A percentile compares a stretch with the other conserved stretches of the same genome.
Evolutionary conservation across 164 flowering plant genomes (phyloP).

Genomic region (Aristolochia fimbriata): DNA sequence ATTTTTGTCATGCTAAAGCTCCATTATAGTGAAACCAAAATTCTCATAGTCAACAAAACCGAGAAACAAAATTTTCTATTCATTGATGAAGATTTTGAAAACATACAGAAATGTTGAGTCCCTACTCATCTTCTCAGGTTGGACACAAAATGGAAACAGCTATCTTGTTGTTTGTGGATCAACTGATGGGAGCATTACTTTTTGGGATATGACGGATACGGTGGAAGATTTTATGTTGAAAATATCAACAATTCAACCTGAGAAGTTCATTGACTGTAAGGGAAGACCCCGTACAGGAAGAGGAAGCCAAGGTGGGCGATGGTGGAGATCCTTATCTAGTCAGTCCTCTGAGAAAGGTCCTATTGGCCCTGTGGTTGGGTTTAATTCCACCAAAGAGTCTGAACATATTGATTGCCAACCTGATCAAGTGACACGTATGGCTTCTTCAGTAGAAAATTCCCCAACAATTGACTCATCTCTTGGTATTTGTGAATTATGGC

Average conservation of each 20-base stretch:
- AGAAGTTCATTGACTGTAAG: conserved; percentile 48
- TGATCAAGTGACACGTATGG: not conserved
- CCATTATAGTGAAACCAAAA: not conserved
- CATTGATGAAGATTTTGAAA: too few relatives aligned
- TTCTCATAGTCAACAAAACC: too few relatives aligned
- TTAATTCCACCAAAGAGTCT: conserved; percentile 11
- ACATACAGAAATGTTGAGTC: not conserved
- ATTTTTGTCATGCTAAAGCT: not conserved
- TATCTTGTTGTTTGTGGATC: conserved; percentile 77
- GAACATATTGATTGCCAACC: conserved; percentile 12
- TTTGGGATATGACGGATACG: conserved; percentile 81
- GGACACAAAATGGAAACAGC: conserved; percentile 16
- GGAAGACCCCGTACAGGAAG: conserved; percentile 94
- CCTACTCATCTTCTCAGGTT: conserved; percentile 21
- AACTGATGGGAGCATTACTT: conserved; percentile 91
- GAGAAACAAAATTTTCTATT: too few relatives aligned
- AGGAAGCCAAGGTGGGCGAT: conserved; percentile 98
- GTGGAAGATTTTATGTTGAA: conserved; percentile 51
- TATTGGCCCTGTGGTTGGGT: conserved; percentile 7
- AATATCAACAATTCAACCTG: conserved; percentile 36
- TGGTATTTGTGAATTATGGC: conserved; percentile 31
- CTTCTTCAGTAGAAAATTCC: not conserved
- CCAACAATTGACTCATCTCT: conserved; percentile 11
- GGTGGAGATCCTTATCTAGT: conserved; percentile 52
- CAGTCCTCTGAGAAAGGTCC: conserved; percentile 21